Percentiles rank a stretch among this genome's conserved stretches.
Evolutionary conservation across 1,139 yeast species (phyloP).

Genomic region (Eremothecium gossypii): DNA sequence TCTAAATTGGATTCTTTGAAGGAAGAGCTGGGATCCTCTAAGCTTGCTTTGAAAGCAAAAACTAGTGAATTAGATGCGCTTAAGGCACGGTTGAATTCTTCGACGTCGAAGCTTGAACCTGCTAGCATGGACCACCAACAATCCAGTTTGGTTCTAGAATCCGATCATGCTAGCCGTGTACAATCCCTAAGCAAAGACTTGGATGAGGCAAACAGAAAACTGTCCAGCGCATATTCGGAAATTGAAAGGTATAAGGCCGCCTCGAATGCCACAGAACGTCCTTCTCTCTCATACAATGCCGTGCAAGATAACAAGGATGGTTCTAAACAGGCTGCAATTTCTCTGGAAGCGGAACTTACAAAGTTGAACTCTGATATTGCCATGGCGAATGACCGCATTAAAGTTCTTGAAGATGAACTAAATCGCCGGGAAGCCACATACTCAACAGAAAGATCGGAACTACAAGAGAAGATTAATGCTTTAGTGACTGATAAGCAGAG

Average conservation of each 20-base stretch:
- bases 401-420: constrained; percentile 27
- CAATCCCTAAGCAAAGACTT: constrained; percentile 33
- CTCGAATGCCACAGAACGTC: constrained; percentile 37
- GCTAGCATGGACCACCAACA: constrained; percentile 23
- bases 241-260: constrained; percentile 43
- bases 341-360: constrained; percentile 30
- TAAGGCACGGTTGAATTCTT: constrained; percentile 26
- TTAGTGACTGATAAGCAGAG: constrained; percentile 17
- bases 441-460: constrained; percentile 20
- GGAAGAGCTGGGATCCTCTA: constrained; percentile 37
- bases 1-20: constrained; percentile 50
- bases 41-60: constrained; percentile 37
- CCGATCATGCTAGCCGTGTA: constrained; percentile 16
- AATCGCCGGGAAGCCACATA: constrained; percentile 10
- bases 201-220: constrained; percentile 36
- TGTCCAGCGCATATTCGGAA: constrained; percentile 41
- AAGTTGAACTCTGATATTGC: constrained; percentile 32
- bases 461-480: constrained; percentile 16
- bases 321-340: constrained; percentile 16
- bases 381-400: constrained; percentile 31
- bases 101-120: constrained; percentile 32
- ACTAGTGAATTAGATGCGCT: constrained; percentile 32
- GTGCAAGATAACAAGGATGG: constrained; percentile 34
- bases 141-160: constrained; percentile 7
- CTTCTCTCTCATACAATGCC: constrained; percentile 37